These are phyloP conservation scores for Suillus clintonianus DNA, from an alignment of 768 basidiomycete genomes.

Conservation along the genomic window DNA sequence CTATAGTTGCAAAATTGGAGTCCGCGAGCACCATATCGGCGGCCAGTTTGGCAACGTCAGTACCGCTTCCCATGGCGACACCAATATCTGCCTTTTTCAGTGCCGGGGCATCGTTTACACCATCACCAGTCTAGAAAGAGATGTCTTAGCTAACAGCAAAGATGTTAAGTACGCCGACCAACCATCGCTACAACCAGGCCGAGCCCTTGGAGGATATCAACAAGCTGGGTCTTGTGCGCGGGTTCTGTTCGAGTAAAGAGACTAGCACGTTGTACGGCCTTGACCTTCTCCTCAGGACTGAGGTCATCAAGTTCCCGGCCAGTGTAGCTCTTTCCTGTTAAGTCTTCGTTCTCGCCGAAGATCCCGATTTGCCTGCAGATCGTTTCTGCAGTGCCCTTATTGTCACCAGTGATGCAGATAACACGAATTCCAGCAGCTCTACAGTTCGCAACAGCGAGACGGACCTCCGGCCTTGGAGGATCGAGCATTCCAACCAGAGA, in stretches of 20 bases:
- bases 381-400: conserved; percentile 96
- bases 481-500: conserved; percentile 98
- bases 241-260: conserved; percentile 96
- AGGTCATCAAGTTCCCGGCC: conserved; percentile 89
- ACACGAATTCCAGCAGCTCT: conserved; percentile 92
- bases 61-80: conserved; percentile 98
- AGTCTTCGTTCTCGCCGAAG: conserved; percentile 81
- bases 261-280: conserved; percentile 84
- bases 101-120: conserved; percentile 97
- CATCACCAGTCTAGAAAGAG: conserved; percentile 79
- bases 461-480: conserved; percentile 94
- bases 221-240: conserved; percentile 90
- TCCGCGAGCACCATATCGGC: conserved; percentile 98
- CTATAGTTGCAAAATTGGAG: conserved; percentile 97
- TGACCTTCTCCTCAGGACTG: conserved; percentile 75
- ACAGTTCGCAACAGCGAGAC: conserved; percentile 84
- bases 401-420: conserved; percentile 97
- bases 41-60: conserved; percentile 96
- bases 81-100: conserved; percentile 97
- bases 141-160: conserved; percentile 11
- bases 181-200: conserved; percentile 97
- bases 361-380: conserved; percentile 97
- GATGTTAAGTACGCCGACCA: conserved; percentile 20
- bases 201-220: conserved; percentile 88
- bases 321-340: conserved; percentile 95